Evolutionary conservation across 2,329 filamentous ascomycete genomes (phyloP), one percentile per base, ranked within the genome.

Genomic region (Gyromitra esculenta): DNA sequence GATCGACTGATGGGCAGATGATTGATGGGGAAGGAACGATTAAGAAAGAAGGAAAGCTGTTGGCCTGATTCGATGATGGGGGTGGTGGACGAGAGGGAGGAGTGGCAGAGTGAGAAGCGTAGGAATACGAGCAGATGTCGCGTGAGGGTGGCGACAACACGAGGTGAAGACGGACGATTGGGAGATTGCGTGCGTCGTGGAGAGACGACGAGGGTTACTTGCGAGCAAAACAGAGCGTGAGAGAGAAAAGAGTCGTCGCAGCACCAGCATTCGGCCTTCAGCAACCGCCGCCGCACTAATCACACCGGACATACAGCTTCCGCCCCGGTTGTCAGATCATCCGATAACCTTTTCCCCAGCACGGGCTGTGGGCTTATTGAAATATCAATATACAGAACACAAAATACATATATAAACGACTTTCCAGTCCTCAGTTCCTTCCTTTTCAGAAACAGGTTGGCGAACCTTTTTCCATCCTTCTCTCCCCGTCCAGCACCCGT

Each of bases 251-350:
- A 69, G 41, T 77, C 50, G 64, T 57, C 62, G 57, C 59, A 66
- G 67, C 45, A 63, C 52, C 59, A 66, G 67, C 45, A 63, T 60
- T 25, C 43, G 48, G 18, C 25, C 63, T 52, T 21, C 18, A 62
- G 69, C 56, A 64, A 62, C 48, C 45, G 72, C 72, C 50, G 56
- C 45, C 48, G 31, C 54, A 52, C 52, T 62, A 75, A 69, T 43
- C 45, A 35, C 63, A 41, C 66, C 72, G 72, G 72, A 43, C 67
- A 21, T 41, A 15, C 50, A 64, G 50, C 59, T 70, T 75, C 72
- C 72, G 72, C 72, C 54, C 57, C 72, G 65, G 72, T 64, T 75
- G 65, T 75, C 72, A 37, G 66, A 74, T 74, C 48, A 68, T 74
- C 72, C 65, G 71, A 65, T 75, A 70, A 70, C 25, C 64, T 43